Evolutionary conservation across 1,284 basidiomycete species (phyloP), one percentile per base, ranked within the genome.

Genomic region (Macrocystidia cucumis): DNA sequence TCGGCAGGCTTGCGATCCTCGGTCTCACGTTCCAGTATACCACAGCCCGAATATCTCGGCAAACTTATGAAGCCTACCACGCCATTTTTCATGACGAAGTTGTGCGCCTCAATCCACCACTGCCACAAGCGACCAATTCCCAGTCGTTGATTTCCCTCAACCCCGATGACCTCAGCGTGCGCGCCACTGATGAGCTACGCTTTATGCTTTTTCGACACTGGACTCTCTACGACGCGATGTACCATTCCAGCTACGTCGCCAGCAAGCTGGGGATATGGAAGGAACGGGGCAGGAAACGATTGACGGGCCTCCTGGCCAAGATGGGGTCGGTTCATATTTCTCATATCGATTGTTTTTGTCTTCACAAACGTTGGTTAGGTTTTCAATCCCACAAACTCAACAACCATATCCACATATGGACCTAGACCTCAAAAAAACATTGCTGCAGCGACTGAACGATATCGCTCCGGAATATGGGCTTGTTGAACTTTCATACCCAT

Each of bases 151-250:
- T 62, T 30, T 68, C 74, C 0, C 59, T 77, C 24, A 74, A 72
- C 41, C 78, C 84, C 8, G 91, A 96, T 47, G 91, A 97, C 54
- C 66, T 73, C 37, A 79, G 79, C 20, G 78, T 97, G 38, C 73
- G 88, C 22, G 68, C 78, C 23, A 80, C 77, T 21, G 89, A 92
- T 34, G 92, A 98, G 55, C 66, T 96, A 35, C 73, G 96, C 8
- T 98, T 99, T 57, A 91, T 85, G 58, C 70, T 98, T 32, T 95
- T 96, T 57, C 74, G 95, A 35, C 96, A 98, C 61, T 99, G 96
- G 96, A 96, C 84, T 32, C 60, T 99, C 26, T 98, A 98, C 54
- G 92, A 97, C 52, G 80, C 91, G 8, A 98, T 99, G 95, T 85
- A 87, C 52, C 95, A 99, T 56, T 96, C 92, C 1, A 85, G 86